Base-by-base conservation (phyloP, 345 rosid genomes). In the Eutrema heterophyllum region DNA sequence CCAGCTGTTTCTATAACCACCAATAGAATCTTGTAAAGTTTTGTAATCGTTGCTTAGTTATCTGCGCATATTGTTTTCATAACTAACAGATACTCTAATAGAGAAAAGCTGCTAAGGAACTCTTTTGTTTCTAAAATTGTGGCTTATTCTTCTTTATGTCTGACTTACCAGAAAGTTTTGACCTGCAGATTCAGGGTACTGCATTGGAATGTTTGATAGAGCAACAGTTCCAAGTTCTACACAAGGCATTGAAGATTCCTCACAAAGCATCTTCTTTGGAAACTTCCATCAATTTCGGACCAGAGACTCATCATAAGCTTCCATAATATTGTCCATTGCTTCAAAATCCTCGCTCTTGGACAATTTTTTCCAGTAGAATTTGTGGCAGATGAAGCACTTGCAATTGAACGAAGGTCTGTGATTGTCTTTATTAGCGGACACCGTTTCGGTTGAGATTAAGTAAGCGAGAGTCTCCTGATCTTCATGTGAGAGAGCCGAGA, bases 141-240 rank as follows among this genome's bases (percentile, higher is more conserved):
- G 5, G 51, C 14, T 55, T 59, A 29, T 14, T 41, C 35, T 65
- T 26, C 75, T n/a, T 32, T 69, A 64, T 53, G 29, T 14, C 33
- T 58, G 60, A 68, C 75, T 61, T 49, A 64, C 43, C 52, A 29
- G 35, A 57, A 43, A 74, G 66, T 41, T 74, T 18, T 73, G 58
- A 60, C 67, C 40, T 71, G 83, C 87, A 96, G 99, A 96, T 92
- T 53, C 88, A 96, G 56, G 97, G 98, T 41, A 92, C 98, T 71
- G 96, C 99, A 26, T 81, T 94, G 85, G 98, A 89, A 68, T 80
- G 86, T 72, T 86, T 94, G 36, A 88, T 91, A 64, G 93, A 94
- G 43, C 81, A 83, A 5, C 98, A 94, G 54, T 89, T 89, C 54
- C 91, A 84, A 71, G 86, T 54, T 27, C 82, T 91, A 76, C 91